Conservation (phyloP, 1,139 yeast genomes). For the Candida sanyaensis region DNA sequence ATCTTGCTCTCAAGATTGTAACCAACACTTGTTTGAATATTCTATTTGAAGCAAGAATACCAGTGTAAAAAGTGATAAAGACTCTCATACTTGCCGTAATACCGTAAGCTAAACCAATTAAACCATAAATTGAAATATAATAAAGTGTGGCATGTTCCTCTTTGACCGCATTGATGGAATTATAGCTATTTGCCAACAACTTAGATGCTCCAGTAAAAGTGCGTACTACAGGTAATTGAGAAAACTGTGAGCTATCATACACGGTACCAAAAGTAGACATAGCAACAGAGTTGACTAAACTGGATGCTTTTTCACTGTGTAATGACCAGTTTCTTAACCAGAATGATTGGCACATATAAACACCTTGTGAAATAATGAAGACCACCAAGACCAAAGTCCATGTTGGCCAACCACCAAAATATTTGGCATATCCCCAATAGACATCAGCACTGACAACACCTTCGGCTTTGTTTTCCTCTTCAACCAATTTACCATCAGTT, state of each 20-base stretch:
- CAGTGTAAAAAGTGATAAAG: conserved; percentile 62
- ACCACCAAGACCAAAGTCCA: conserved; percentile 49
- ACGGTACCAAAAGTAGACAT: conserved; percentile 16
- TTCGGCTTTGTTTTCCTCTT: conserved; percentile 80
- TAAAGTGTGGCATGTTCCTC: conserved; percentile 51
- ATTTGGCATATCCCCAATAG: conserved; percentile 63
- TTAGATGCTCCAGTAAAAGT: conserved; percentile 20
- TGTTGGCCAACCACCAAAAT: conserved; percentile 64
- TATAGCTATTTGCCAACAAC: conserved; percentile 8
- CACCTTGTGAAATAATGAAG: conserved; percentile 56
- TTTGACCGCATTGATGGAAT: conserved; percentile 17
- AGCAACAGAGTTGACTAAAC: conserved; percentile 15
- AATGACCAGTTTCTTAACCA: conserved; percentile 85
- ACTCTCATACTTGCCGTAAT: conserved; percentile 59
- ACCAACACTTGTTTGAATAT: conserved; percentile 68
- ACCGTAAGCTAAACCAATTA: conserved; percentile 66
- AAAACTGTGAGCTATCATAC: conserved; percentile 19
- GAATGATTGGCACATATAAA: conserved; percentile 71
- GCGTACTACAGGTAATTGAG: conserved; percentile 23
- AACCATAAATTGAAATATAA: conserved; percentile 67
- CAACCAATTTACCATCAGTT: conserved; percentile 64
- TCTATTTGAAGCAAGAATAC: conserved; percentile 76
- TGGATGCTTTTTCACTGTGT: conserved; percentile 23
- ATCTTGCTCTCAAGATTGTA: conserved; percentile 70
- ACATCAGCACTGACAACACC: conserved; percentile 79